These are phyloP conservation scores for Aspergillus amoenus DNA, from an alignment of 2,329 filamentous ascomycete genomes.

Conservation along the genomic window DNA sequence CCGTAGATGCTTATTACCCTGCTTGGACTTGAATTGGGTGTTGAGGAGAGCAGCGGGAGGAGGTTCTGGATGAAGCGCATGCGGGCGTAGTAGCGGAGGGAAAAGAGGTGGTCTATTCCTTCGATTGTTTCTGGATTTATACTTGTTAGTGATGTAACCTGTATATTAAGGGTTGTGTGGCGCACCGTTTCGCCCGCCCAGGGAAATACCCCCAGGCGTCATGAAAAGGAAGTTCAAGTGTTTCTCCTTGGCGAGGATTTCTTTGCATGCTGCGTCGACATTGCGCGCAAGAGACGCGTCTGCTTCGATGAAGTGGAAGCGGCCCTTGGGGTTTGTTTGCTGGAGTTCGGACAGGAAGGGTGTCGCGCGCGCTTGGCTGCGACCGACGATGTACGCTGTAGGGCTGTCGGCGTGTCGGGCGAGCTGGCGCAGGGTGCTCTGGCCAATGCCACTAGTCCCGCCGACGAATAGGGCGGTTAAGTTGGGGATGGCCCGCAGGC, in stretches of 20 bases:
- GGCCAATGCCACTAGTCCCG: slow-evolving; percentile 57
- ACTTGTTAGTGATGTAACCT: no score
- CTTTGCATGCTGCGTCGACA: slow-evolving; percentile 50
- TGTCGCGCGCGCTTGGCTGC: slow-evolving; percentile 36
- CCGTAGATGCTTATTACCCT: slow-evolving; percentile 56
- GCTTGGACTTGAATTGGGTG: slow-evolving; percentile 34
- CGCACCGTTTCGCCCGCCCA: slow-evolving; percentile 12
- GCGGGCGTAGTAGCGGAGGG: slow-evolving; percentile 30
- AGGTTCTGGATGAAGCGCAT: slow-evolving; percentile 33
- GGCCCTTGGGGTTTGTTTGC: slow-evolving; percentile 44
- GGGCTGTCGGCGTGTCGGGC: slow-evolving; percentile 42
- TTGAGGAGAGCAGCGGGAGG: slow-evolving; percentile 21
- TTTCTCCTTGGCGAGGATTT: slow-evolving; percentile 39
- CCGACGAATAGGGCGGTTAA: slow-evolving; percentile 54
- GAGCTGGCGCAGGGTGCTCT: slow-evolving; percentile 49
- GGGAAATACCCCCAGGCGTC: slow-evolving; percentile 21
- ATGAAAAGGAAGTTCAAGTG: slow-evolving; percentile 28
- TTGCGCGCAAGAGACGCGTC: slow-evolving; percentile 53
- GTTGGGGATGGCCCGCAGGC: slow-evolving; percentile 26
- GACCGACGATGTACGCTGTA: slow-evolving; percentile 54
- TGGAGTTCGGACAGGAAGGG: slow-evolving; percentile 45
- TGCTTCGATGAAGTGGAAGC: slow-evolving; percentile 48
- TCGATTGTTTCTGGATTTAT: slow-evolving; percentile 24
- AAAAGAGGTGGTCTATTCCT: slow-evolving; percentile 26
- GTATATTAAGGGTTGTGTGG: no score